Evolutionary conservation across 1,284 basidiomycete genomes (phyloP).

Genomic region (Pascua guehoae): DNA sequence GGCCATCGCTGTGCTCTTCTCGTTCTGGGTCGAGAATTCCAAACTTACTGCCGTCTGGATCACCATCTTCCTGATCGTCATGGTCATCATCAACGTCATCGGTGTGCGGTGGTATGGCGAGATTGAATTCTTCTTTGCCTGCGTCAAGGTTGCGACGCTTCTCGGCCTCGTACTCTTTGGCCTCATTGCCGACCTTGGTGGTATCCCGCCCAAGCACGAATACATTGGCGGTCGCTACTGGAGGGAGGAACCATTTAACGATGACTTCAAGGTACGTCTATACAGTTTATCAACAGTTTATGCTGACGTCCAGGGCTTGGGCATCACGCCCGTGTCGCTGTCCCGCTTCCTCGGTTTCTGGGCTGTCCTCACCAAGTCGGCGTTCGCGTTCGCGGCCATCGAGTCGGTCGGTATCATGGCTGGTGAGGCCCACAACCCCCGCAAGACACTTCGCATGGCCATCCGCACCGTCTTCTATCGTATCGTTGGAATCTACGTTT

Average conservation of each 20-base stretch:
- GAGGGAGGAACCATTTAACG: conserved; percentile 56
- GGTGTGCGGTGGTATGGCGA: conserved; percentile 38
- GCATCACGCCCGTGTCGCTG: conserved; percentile 11
- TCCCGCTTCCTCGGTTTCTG: conserved; percentile 60
- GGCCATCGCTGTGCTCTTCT: conserved; percentile 67
- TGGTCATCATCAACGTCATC: conserved; percentile 11
- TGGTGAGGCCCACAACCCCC: conserved; percentile 58
- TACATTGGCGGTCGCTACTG: conserved; percentile 56
- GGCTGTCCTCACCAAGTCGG: conserved; percentile 54
- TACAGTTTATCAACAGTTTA: too few relatives aligned
- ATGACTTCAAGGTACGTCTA: conserved; percentile 18
- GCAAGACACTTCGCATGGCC: conserved; percentile 66
- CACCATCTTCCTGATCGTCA: conserved; percentile 12
- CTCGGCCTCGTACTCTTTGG: conserved; percentile 57
- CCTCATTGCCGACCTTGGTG: conserved; percentile 67
- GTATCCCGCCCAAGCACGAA: conserved; percentile 57
- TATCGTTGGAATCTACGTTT: conserved; percentile 61
- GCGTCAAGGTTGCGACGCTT: conserved; percentile 67
- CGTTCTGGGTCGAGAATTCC: conserved; percentile 64
- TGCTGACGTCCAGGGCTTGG: conserved; percentile 3
- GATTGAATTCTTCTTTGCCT: conserved; percentile 53
- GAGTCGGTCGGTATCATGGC: conserved; percentile 50
- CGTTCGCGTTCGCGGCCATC: conserved; percentile 37
- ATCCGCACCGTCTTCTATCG: conserved; percentile 67
- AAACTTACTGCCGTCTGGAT: conserved; percentile 16